Evolutionary conservation across 208 protist genomes (phyloP).

Genomic region (Kentomonas sorsogonicus): DNA sequence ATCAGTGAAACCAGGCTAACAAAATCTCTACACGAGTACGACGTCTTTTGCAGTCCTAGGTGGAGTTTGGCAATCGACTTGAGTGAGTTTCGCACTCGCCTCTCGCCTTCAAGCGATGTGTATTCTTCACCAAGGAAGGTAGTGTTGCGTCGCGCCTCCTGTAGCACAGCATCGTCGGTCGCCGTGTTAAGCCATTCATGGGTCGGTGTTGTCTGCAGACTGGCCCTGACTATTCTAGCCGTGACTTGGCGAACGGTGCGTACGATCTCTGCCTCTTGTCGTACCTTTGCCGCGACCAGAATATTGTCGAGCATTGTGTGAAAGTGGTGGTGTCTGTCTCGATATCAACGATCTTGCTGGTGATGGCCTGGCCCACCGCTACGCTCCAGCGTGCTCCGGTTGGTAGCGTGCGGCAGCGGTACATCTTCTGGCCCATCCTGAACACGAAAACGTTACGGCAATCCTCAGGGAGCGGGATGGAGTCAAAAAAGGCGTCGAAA

Average conservation of each 20-base stretch:
- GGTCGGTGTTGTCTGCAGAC: slow-evolving; percentile 11
- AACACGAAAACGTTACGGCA: slow-evolving; percentile 7
- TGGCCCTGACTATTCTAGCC: slow-evolving; percentile 7
- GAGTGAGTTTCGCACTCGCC: too few relatives aligned
- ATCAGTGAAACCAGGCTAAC: too few relatives aligned
- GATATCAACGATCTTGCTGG: slow-evolving; percentile 18
- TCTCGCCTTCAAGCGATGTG: too few relatives aligned
- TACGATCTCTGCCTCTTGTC: slow-evolving; percentile 12
- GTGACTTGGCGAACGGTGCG: slow-evolving; percentile 11
- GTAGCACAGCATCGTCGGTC: too few relatives aligned
- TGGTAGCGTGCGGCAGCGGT: background rate
- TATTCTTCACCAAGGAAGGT: too few relatives aligned
- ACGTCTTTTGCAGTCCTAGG: too few relatives aligned
- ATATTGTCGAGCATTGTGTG: slow-evolving; percentile 21
- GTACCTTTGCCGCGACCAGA: slow-evolving; percentile 10
- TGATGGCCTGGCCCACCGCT: slow-evolving; percentile 15
- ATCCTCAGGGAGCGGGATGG: background rate
- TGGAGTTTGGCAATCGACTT: too few relatives aligned
- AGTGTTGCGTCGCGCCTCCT: too few relatives aligned
- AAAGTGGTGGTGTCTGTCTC: slow-evolving; percentile 12
- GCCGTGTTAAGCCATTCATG: background rate
- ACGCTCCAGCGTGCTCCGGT: slow-evolving; percentile 13
- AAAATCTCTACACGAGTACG: too few relatives aligned
- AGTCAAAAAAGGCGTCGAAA: slow-evolving; percentile 8
- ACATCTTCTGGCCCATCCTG: background rate